phyloP scores from a whole-genome alignment of 352 stramenopile species.

The Phytophthora fragariaefolia region DNA sequence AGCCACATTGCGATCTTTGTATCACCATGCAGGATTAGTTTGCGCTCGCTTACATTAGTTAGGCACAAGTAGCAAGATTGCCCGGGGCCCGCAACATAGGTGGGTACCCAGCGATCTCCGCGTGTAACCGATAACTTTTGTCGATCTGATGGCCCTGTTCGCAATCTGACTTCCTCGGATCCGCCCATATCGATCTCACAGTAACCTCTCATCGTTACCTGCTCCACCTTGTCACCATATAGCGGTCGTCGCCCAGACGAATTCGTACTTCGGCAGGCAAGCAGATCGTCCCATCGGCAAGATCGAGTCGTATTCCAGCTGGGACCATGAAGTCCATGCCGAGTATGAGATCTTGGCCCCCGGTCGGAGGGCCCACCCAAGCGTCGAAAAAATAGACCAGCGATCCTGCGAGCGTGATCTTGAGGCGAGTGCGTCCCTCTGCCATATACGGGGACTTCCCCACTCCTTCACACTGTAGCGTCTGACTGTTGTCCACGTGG shows the following conservation, averaged over 20 bases:
- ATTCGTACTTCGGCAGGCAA: slow-evolving; percentile 22
- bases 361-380: slow-evolving; percentile 16
- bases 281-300: slow-evolving; percentile 10
- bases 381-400: slow-evolving; percentile 14
- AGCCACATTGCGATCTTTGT: slow-evolving; percentile 17
- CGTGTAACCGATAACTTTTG: slow-evolving; percentile 10
- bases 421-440: no score
- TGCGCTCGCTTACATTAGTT: slow-evolving; percentile 11
- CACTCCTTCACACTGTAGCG: no score
- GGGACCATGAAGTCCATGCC: slow-evolving; percentile 31
- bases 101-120: slow-evolving; percentile 2
- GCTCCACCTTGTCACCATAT: neutral
- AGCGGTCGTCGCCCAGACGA: no score
- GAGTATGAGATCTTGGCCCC: slow-evolving; percentile 11
- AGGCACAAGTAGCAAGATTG: neutral
- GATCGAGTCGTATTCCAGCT: slow-evolving; percentile 10
- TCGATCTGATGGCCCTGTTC: neutral
- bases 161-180: neutral
- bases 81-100: neutral
- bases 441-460: no score
- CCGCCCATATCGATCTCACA: neutral
- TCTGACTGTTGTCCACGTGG: no score
- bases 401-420: slow-evolving; percentile 19
- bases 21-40: neutral
- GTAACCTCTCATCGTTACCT: neutral